Conservation (phyloP, 768 basidiomycete genomes). For the Leccinum rimulosum region DNA sequence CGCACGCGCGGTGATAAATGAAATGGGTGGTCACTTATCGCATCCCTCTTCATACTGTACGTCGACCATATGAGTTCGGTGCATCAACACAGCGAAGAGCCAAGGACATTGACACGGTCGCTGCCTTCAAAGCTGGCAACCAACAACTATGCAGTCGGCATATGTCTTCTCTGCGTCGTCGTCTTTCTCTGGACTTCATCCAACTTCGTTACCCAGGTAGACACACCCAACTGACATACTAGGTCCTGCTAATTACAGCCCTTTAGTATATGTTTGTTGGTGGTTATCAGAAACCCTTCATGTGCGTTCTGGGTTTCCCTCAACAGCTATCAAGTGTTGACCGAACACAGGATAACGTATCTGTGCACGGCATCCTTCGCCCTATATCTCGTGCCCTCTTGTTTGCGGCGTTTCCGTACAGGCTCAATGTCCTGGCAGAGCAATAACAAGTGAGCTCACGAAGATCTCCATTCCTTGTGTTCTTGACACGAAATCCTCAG, state of each 20-base stretch:
- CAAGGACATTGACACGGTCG: constrained; percentile 7
- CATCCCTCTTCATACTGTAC: background rate
- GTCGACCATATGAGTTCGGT: constrained; percentile 17
- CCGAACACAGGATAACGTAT: constrained; percentile 70
- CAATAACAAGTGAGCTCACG: constrained; percentile 10
- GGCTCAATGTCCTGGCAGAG: background rate
- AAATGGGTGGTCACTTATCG: background rate
- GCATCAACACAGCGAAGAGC: constrained; percentile 14
- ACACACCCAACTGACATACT: background rate
- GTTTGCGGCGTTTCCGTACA: constrained; percentile 34
- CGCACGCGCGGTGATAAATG: constrained; percentile 7
- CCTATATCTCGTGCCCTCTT: constrained; percentile 71
- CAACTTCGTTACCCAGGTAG: constrained; percentile 84
- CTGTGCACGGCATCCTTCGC: constrained; percentile 88
- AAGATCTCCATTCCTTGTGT: background rate
- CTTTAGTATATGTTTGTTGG: constrained; percentile 48
- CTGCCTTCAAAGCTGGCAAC: constrained; percentile 5
- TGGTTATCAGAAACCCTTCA: constrained; percentile 88
- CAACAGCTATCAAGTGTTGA: constrained; percentile 3
- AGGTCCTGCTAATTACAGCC: constrained; percentile 7
- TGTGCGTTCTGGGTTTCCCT: constrained; percentile 44
- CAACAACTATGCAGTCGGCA: constrained; percentile 53
- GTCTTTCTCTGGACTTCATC: constrained; percentile 87
- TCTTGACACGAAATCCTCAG: constrained; percentile 11
- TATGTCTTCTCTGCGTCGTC: constrained; percentile 67